Percentiles rank a stretch among this genome's conserved stretches.
Conservation (phyloP, 306 rosid species). For the Vigna hirtella region DNA sequence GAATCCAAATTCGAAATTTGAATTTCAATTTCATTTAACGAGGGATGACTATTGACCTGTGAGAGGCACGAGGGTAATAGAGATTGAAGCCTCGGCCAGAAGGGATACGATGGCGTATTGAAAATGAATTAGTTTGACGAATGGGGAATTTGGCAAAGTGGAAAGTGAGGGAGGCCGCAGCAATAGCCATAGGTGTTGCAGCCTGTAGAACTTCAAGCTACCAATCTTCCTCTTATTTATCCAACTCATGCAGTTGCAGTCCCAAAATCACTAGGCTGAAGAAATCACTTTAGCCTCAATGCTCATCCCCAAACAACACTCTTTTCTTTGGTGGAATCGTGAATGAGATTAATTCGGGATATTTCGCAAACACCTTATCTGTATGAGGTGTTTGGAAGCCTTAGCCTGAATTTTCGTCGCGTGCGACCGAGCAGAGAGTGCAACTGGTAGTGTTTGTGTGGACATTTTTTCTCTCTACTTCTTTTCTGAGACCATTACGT, state of each 20-base stretch:
- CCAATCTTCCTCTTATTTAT: constrained; percentile 57
- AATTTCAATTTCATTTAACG: background rate
- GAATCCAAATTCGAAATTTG: constrained; percentile 17
- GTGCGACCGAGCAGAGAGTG: constrained; percentile 34
- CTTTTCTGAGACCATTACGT: background rate
- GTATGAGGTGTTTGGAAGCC: background rate
- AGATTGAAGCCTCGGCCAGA: constrained; percentile 64
- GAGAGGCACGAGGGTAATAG: constrained; percentile 44
- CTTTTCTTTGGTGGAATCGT: background rate
- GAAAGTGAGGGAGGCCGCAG: constrained; percentile 57
- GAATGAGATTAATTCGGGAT: background rate
- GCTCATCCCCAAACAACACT: constrained; percentile 22
- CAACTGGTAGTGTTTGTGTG: constrained; percentile 44
- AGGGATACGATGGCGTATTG: constrained; percentile 70
- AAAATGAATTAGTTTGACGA: constrained; percentile 53
- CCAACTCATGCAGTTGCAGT: constrained; percentile 97
- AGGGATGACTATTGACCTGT: constrained; percentile 44
- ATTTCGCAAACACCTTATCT: constrained; percentile 40
- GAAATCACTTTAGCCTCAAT: background rate
- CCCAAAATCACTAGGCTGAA: constrained; percentile 38
- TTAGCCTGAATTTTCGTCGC: constrained; percentile 10
- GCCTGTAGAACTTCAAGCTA: constrained; percentile 63
- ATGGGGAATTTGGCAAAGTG: constrained; percentile 48
- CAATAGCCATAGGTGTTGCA: constrained; percentile 64
- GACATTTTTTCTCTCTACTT: constrained; percentile 33